A percentile compares a stretch with the other conserved stretches of the same genome.
phyloP scores from a whole-genome alignment of 2,329 filamentous ascomycete species.

The Sarocladiaceae sp. region DNA sequence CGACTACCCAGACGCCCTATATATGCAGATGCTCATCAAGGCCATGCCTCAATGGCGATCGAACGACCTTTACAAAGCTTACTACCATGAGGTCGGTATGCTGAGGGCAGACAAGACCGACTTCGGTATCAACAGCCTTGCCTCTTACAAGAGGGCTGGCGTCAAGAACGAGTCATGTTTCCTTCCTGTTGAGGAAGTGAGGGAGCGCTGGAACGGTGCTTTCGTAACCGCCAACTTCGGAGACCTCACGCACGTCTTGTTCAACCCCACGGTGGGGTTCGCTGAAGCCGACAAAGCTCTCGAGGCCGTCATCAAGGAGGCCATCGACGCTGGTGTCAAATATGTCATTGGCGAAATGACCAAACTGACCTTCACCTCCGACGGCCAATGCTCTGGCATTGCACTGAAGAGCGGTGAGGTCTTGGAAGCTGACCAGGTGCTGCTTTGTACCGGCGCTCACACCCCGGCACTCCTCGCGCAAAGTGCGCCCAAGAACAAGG shows the following conservation, averaged over 20 bases:
- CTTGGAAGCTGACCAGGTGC: conserved; percentile 46
- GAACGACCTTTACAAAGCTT: conserved; percentile 45
- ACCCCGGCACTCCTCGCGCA: conserved; percentile 50
- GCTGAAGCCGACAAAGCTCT: conserved; percentile 54
- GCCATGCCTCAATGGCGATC: conserved; percentile 35
- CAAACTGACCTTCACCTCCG: conserved; percentile 40
- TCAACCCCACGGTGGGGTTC: conserved; percentile 57
- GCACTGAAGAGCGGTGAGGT: conserved; percentile 38
- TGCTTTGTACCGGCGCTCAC: conserved; percentile 54
- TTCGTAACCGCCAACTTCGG: conserved; percentile 55
- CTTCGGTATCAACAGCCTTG: conserved; percentile 40
- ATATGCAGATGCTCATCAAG: conserved; percentile 34
- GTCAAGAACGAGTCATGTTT: conserved; percentile 35
- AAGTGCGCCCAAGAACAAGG: conserved; percentile 41
- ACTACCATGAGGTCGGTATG: conserved; percentile 58
- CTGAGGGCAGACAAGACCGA: conserved; percentile 34
- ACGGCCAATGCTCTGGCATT: conserved; percentile 46
- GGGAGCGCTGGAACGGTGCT: conserved; percentile 49
- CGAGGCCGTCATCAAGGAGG: conserved; percentile 47
- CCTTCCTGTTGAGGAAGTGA: conserved; percentile 47
- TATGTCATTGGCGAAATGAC: conserved; percentile 49
- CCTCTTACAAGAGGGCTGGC: conserved; percentile 29
- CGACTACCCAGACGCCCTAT: conserved; percentile 35
- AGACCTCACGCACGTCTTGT: conserved; percentile 49
- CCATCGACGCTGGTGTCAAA: conserved; percentile 48